Percentiles rank a stretch among this genome's conserved stretches.
These are phyloP conservation scores for Fusarium illudens DNA, from an alignment of 2,329 filamentous ascomycete species.

Conservation along the genomic window DNA sequence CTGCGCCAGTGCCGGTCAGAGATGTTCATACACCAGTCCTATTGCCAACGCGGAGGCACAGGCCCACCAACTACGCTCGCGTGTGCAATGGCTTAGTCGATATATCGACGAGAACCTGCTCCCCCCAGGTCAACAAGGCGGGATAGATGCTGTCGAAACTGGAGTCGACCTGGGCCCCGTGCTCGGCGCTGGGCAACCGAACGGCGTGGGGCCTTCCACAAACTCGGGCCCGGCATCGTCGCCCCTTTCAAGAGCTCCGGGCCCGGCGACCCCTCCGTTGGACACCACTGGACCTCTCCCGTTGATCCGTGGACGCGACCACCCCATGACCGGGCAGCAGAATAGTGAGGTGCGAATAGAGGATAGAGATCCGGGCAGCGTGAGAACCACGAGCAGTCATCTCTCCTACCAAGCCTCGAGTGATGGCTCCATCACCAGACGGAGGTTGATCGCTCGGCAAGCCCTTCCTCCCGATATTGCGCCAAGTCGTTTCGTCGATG, in stretches of 20 bases:
- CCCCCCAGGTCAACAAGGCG: slow-evolving; percentile 25
- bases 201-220: neutral
- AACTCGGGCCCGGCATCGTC: slow-evolving; percentile 19
- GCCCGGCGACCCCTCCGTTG: slow-evolving; percentile 27
- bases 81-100: slow-evolving; percentile 52
- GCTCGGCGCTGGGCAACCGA: slow-evolving; percentile 11
- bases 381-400: slow-evolving; percentile 31
- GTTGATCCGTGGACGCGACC: slow-evolving; percentile 15
- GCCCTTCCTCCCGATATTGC: slow-evolving; percentile 37
- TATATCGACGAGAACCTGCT: slow-evolving; percentile 48
- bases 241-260: slow-evolving; percentile 15
- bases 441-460: slow-evolving; percentile 28
- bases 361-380: slow-evolving; percentile 33
- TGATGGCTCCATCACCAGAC: slow-evolving; percentile 27
- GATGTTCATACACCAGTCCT: slow-evolving; percentile 48
- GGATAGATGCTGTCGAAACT: slow-evolving; percentile 50
- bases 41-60: slow-evolving; percentile 45
- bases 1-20: slow-evolving; percentile 50
- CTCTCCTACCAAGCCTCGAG: slow-evolving; percentile 35
- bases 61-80: slow-evolving; percentile 49
- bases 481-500: slow-evolving; percentile 50
- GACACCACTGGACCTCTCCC: slow-evolving; percentile 13
- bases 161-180: slow-evolving; percentile 42
- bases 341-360: slow-evolving; percentile 22
- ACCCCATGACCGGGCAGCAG: slow-evolving; percentile 13